phyloP scores from a whole-genome alignment of 768 basidiomycete genomes.

The Cyclocybe aegerita region DNA sequence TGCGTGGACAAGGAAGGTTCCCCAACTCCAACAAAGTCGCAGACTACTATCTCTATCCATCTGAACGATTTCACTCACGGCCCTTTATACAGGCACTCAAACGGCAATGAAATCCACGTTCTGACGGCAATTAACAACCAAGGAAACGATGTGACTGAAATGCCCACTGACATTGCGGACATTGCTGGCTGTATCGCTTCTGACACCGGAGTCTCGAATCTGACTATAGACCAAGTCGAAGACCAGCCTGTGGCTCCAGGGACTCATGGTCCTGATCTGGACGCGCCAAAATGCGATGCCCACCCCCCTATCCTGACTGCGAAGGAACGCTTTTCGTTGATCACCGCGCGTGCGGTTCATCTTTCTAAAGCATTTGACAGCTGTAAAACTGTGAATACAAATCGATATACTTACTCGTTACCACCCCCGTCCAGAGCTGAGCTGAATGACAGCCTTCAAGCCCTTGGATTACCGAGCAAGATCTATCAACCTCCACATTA shows the following conservation, averaged over 20 bases:
- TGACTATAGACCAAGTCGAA: neutral
- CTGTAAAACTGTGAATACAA: conserved; percentile 28
- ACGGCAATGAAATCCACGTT: too few relatives aligned
- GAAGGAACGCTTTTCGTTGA: conserved; percentile 15
- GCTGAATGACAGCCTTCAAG: conserved; percentile 43
- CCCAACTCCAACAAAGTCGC: conserved; percentile 11
- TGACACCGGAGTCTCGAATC: too few relatives aligned
- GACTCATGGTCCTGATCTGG: too few relatives aligned
- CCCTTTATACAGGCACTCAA: too few relatives aligned
- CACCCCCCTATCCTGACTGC: conserved; percentile 1
- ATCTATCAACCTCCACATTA: conserved; percentile 83
- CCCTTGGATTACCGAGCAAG: conserved; percentile 50
- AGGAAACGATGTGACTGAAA: too few relatives aligned
- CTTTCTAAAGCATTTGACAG: conserved; percentile 27
- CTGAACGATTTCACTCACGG: too few relatives aligned
- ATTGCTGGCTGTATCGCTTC: too few relatives aligned
- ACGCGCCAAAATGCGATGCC: too few relatives aligned
- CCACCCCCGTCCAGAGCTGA: conserved; percentile 51
- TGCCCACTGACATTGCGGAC: too few relatives aligned
- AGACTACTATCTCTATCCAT: too few relatives aligned
- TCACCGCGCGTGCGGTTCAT: conserved; percentile 22
- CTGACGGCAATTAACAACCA: too few relatives aligned
- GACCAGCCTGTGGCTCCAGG: neutral
- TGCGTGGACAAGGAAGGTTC: conserved; percentile 6
- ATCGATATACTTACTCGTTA: conserved; percentile 46